A percentile compares a stretch with the other conserved stretches of the same genome.
Conservation (phyloP, 2,329 filamentous ascomycete genomes). For the Zymoseptoria tritici region DNA sequence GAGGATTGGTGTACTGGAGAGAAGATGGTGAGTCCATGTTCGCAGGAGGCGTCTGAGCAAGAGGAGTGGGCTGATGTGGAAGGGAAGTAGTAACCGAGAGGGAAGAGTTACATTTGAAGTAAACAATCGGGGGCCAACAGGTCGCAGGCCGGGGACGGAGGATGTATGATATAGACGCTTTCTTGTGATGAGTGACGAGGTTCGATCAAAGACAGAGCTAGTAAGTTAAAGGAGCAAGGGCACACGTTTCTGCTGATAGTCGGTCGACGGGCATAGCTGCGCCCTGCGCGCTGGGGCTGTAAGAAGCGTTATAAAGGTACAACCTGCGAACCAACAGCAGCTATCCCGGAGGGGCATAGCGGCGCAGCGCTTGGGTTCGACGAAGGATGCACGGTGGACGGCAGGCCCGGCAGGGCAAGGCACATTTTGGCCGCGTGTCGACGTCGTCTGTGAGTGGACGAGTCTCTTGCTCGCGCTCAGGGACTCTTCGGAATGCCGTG, state of each 20-base stretch:
- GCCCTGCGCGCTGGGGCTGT: slow-evolving; percentile 20
- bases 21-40: slow-evolving; percentile 29
- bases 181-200: slow-evolving; percentile 9
- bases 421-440: not conserved
- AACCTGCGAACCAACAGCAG: slow-evolving; percentile 20
- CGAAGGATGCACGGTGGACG: not conserved
- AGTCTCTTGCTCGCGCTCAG: not conserved
- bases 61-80: slow-evolving; percentile 17
- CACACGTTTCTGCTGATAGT: slow-evolving; percentile 17
- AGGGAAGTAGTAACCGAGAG: slow-evolving; percentile 8
- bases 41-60: slow-evolving; percentile 11
- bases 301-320: slow-evolving; percentile 20
- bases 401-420: not conserved
- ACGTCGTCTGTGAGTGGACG: not conserved
- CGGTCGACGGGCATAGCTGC: slow-evolving; percentile 14
- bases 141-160: slow-evolving; percentile 11
- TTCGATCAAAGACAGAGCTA: not conserved
- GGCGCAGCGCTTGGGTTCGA: slow-evolving; percentile 13
- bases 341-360: slow-evolving; percentile 18
- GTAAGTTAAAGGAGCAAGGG: slow-evolving; percentile 9
- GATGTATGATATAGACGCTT: slow-evolving; percentile 16
- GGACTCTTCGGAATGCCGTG: not conserved
- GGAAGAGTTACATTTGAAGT: not conserved
- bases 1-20: slow-evolving; percentile 18
- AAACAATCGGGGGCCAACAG: slow-evolving; percentile 2